Conservation (phyloP, 2,329 filamentous ascomycete species). For the Claviceps spartinae region DNA sequence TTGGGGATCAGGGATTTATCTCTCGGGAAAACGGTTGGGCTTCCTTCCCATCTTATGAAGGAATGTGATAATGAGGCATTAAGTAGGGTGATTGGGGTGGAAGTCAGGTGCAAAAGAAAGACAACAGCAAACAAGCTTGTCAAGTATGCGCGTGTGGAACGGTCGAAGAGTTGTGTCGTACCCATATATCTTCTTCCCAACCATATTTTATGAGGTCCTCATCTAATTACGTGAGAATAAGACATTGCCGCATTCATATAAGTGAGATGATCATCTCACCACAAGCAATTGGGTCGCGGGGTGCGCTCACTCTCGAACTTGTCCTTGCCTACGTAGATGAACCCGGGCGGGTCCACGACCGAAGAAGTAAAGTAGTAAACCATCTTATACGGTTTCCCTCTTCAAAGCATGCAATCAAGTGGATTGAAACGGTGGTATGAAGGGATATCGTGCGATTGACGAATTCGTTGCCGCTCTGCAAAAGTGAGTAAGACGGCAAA, state of each 20-base stretch:
- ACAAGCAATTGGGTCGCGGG: neutral
- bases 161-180: conserved; percentile 7
- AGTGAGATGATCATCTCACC: neutral
- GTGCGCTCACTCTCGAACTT: conserved; percentile 83
- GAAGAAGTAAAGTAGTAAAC: conserved; percentile 94
- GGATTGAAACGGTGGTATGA: too few species aligned
- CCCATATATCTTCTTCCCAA: conserved; percentile 86
- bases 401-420: too few species aligned
- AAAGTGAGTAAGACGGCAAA: too few species aligned
- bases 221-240: conserved; percentile 41
- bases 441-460: too few species aligned
- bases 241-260: neutral
- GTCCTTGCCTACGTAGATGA: conserved; percentile 95
- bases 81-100: too few species aligned
- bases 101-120: neutral
- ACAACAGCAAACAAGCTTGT: neutral
- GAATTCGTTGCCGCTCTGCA: too few species aligned
- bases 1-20: too few species aligned
- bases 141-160: neutral
- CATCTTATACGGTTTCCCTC: conserved; percentile 38
- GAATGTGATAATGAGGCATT: too few species aligned
- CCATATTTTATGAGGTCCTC: conserved; percentile 93
- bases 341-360: conserved; percentile 66
- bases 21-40: too few species aligned
- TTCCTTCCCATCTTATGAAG: too few species aligned